A percentile compares a stretch with the other conserved stretches of the same genome.
Conservation (phyloP, 169 alveolate genomes). For the Plasmodium malariae region DNA sequence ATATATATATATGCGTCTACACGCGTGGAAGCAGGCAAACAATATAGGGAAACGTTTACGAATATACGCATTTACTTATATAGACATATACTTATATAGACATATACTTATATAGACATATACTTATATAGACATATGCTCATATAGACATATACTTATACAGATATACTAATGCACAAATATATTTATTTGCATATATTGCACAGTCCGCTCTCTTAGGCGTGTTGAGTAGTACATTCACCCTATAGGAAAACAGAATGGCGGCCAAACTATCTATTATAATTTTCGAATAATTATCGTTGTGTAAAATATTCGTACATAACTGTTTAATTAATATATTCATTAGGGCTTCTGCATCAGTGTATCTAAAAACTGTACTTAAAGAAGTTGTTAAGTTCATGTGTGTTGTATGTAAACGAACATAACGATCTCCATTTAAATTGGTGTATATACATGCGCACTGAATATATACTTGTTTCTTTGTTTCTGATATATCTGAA, state of each 20-base stretch:
- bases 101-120: background rate
- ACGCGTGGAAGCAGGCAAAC: background rate
- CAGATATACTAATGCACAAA: background rate
- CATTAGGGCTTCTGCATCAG: constrained; percentile 80
- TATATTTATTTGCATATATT: too few relatives aligned
- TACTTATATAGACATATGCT: background rate
- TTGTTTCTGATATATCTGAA: constrained; percentile 78
- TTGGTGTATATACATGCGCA: constrained; percentile 84
- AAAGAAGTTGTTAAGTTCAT: constrained; percentile 78
- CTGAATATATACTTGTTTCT: constrained; percentile 78
- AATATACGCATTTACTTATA: background rate
- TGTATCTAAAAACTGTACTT: constrained; percentile 77
- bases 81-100: background rate
- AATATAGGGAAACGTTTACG: too few relatives aligned
- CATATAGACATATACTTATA: background rate
- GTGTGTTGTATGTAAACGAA: constrained; percentile 82
- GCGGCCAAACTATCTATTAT: constrained; percentile 53
- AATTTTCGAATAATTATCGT: constrained; percentile 56
- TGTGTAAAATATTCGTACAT: constrained; percentile 73
- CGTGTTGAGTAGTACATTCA: constrained; percentile 18
- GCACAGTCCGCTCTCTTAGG: too few relatives aligned
- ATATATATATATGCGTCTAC: background rate
- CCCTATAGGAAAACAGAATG: constrained; percentile 58
- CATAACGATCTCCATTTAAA: constrained; percentile 76
- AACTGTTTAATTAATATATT: constrained; percentile 78